Evolutionary conservation across 768 basidiomycete genomes (phyloP).

Genomic region (Suillus subluteus): DNA sequence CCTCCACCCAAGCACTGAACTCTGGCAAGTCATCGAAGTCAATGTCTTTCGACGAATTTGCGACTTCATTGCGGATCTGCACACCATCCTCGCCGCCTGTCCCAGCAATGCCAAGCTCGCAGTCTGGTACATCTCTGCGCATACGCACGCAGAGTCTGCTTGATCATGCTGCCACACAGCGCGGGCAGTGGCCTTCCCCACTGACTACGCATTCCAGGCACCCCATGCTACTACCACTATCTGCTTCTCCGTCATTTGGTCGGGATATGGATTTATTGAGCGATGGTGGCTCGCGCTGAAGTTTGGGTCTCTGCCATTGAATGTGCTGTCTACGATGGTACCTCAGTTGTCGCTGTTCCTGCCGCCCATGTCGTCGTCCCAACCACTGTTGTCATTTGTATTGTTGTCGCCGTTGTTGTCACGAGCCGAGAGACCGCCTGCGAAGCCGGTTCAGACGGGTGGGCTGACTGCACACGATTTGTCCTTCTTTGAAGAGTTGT

Average conservation of each 20-base stretch:
- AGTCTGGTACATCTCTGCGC: not conserved
- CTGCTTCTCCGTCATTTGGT: conserved; percentile 1
- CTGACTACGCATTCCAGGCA: conserved; percentile 26
- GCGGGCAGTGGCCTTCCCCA: conserved; percentile 42
- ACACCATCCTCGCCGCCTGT: conserved; percentile 52
- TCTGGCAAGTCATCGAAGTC: conserved; percentile 27
- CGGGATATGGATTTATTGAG: not conserved
- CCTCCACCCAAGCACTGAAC: conserved; percentile 21
- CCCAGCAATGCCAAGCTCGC: conserved; percentile 28
- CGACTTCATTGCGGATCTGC: conserved; percentile 40
- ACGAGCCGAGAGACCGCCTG: conserved; percentile 18
- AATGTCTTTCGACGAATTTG: conserved; percentile 47
- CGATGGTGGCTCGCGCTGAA: conserved; percentile 9
- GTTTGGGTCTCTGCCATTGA: conserved; percentile 15
- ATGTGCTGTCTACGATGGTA: conserved; percentile 14
- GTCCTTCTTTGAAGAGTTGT: conserved; percentile 85
- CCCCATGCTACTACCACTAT: conserved; percentile 28
- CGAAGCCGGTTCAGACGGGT: conserved; percentile 38
- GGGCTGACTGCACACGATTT: conserved; percentile 83
- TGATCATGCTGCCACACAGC: conserved; percentile 55
- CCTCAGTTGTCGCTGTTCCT: conserved; percentile 12
- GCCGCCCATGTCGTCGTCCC: no score
- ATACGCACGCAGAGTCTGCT: conserved; percentile 60
- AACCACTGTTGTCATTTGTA: conserved; percentile 21
- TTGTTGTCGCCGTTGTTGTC: conserved; percentile 19